Base-by-base conservation (phyloP, 257 asterid genomes). In the Solanum lignicaule region DNA sequence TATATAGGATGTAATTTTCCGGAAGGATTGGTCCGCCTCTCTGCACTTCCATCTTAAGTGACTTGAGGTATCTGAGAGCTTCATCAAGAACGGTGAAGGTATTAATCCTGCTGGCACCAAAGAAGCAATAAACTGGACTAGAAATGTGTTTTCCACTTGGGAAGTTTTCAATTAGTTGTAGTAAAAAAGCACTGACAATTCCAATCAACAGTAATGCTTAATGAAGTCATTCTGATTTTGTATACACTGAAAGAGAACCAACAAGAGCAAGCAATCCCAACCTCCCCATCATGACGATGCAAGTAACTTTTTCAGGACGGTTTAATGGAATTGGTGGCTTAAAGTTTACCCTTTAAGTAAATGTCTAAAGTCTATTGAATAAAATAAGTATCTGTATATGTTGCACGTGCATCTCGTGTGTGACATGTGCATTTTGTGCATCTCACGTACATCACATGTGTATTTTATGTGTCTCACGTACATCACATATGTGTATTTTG, bases 31-130 rank as follows among this genome's bases (percentile, higher is more conserved):
- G 38, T 35, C 38, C 38, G 38, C 38, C 38, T 1, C 36, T 93
- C 93, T 95, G 92, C 87, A 91, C 94, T 91, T 95, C 96, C 21
- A 93, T 93, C 91, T 93, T 92, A 38, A 94, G 96, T 31, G 95
- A 93, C 91, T 95, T 95, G 23, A 95, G 96, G 90, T 94, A 94
- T 73, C 94, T 91, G 62, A 95, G 98, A 81, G 98, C 95, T 90
- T 94, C 98, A 55, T 95, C 98, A 52, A 95, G 96, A 88, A 94
- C 98, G 33, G 91, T 90, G 7, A 93, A 95, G 39, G 92, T 87
- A 86, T 92, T 93, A 98, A 95, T 94, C 86, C 90, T 91, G 46
- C 90, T 89, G 33, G 96, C 91, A 62, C 95, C 98, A 82, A 65
- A 36, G 66, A 79, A 81, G 68, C 62, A 87, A 71, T 66, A 20